These are phyloP conservation scores for Leccinum fuscescens DNA, from an alignment of 1,284 basidiomycete species.

Conservation along the genomic window DNA sequence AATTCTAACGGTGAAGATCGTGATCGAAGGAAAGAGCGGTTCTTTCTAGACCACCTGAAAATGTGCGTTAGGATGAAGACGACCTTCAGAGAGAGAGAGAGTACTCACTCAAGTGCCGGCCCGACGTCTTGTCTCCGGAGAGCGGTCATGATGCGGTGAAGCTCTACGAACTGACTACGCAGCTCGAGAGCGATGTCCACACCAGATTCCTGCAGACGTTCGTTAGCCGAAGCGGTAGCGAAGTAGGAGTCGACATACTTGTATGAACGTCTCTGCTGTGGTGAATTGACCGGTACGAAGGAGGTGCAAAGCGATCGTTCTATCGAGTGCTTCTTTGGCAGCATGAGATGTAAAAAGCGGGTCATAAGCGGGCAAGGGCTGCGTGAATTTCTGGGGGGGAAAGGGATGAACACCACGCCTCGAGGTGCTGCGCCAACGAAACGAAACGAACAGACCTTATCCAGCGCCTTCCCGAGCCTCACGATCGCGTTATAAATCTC, in stretches of 20 bases:
- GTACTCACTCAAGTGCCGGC: constrained; percentile 70
- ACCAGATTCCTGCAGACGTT: constrained; percentile 60
- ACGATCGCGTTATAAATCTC: constrained; percentile 78
- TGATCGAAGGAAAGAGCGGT: constrained; percentile 62
- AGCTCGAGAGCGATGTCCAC: constrained; percentile 59
- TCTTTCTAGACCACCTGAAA: constrained; percentile 71
- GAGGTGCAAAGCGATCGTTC: constrained; percentile 74
- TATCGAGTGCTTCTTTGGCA: constrained; percentile 65
- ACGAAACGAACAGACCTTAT: neutral
- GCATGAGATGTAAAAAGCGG: constrained; percentile 65
- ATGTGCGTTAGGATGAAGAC: constrained; percentile 5
- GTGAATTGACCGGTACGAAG: constrained; percentile 78
- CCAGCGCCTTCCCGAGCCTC: constrained; percentile 65
- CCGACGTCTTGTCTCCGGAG: constrained; percentile 65
- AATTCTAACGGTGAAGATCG: constrained; percentile 82
- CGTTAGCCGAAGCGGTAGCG: constrained; percentile 1
- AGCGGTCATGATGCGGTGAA: constrained; percentile 73
- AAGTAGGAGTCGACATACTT: constrained; percentile 42
- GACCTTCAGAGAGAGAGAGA: neutral
- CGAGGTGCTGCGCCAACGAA: neutral
- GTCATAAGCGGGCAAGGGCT: constrained; percentile 62
- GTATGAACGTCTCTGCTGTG: constrained; percentile 68
- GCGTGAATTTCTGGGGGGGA: constrained; percentile 62
- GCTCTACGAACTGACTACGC: constrained; percentile 61
- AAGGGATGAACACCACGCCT: neutral